Conservation (phyloP, 2,329 filamentous ascomycete species). For the Macrophomina tecta region DNA sequence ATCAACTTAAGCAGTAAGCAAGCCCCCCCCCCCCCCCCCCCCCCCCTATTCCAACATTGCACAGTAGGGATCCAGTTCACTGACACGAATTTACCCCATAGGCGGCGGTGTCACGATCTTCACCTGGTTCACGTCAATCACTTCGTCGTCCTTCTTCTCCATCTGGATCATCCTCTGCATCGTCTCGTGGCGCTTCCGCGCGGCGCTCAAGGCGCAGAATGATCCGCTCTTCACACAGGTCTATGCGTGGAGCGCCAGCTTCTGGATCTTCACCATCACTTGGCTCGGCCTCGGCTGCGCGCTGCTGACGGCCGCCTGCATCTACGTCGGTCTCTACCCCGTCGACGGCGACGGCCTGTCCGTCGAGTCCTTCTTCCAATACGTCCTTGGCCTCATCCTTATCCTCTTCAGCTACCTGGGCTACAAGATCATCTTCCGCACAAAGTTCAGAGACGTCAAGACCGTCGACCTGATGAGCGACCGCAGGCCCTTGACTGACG, state of each 20-base stretch:
- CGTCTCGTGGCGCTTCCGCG: slow-evolving; percentile 41
- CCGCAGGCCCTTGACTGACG: slow-evolving; percentile 6
- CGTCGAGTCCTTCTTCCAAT: slow-evolving; percentile 26
- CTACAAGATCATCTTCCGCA: slow-evolving; percentile 27
- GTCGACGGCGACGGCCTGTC: slow-evolving; percentile 18
- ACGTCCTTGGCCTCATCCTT: slow-evolving; percentile 25
- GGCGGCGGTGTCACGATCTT: slow-evolving; percentile 34
- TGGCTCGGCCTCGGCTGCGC: slow-evolving; percentile 35
- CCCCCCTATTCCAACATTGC: background rate
- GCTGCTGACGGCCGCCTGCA: slow-evolving; percentile 17
- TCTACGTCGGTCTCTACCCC: slow-evolving; percentile 26
- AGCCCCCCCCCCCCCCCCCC: background rate
- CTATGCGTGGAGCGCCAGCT: slow-evolving; percentile 39
- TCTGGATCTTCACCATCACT: slow-evolving; percentile 40
- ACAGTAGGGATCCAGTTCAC: background rate
- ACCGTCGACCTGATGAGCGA: slow-evolving; percentile 15
- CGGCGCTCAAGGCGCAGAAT: slow-evolving; percentile 36
- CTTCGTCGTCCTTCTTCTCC: slow-evolving; percentile 42
- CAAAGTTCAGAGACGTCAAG: slow-evolving; percentile 13
- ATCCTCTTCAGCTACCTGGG: slow-evolving; percentile 13
- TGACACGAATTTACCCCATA: slow-evolving; percentile 27
- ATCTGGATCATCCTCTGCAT: slow-evolving; percentile 45
- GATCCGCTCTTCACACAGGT: slow-evolving; percentile 36
- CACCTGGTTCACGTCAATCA: slow-evolving; percentile 39
- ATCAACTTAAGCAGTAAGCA: slow-evolving; percentile 37